Base-by-base conservation (phyloP, 1,139 yeast species). In the Suhomyces chickasaworum region DNA sequence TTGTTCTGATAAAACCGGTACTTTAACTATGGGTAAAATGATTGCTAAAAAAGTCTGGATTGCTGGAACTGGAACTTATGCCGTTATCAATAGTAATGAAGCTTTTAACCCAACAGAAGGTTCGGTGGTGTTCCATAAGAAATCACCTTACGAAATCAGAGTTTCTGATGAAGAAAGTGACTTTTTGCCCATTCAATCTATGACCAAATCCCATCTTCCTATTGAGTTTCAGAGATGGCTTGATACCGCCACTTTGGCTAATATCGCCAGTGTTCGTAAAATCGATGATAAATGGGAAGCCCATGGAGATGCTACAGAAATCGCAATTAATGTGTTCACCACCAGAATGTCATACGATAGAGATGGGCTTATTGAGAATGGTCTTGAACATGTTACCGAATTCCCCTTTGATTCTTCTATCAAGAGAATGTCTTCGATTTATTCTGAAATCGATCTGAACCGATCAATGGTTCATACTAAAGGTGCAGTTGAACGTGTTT, bases 1-100 rank as follows among this genome's bases (percentile, higher is more conserved):
- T 57, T 86, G 95, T 65, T 86, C 91, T 2, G 95, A 86, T 68
- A 86, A 86, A 61, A 86, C 95, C 7, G 95, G 93, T 51, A 86
- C 95, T 29, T 72, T 86, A 53, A 86, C 95, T 3, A 87, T 84
- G 61, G 95, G 93, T 41, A 82, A 82, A 56, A 86, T 86, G 95
- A 78, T 86, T 57, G 84, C 83, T 10, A 81, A 78, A 54, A 80
- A 80, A 54, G 83, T 80, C 10, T 87, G 90, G 95, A 68, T 89
- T 44, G 96, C 96, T n/a, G 71, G 75, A 16, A 76, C 77, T 33
- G 96, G 96, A 39, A 80, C 88, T 12, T 78, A 79, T 53, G 68
- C 76, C 20, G 84, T 88, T 18, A 70, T 73, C 20, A 76, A 80
- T 50, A 78, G 89, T 4, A 77, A 75, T 53, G 87, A 85, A 46